A percentile compares a stretch with the other conserved stretches of the same genome.
phyloP scores from a whole-genome alignment of 2,329 filamentous ascomycete genomes.

The Helicocarpus griseus region DNA sequence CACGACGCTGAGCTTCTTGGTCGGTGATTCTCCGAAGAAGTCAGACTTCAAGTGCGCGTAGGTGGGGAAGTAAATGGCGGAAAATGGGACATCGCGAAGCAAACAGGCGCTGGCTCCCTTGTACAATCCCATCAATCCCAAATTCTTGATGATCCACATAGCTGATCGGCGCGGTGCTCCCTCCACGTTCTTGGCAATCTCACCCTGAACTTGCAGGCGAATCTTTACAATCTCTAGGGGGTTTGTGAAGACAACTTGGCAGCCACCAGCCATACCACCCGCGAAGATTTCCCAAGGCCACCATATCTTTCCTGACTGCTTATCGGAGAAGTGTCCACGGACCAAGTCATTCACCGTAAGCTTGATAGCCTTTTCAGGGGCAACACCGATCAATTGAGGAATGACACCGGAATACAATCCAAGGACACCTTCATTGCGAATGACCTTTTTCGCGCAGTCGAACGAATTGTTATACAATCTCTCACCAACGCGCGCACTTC shows the following conservation, averaged over 20 bases:
- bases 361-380: constrained; percentile 99
- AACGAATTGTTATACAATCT: constrained; percentile 93
- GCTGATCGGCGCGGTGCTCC: constrained; percentile 79
- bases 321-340: constrained; percentile 62
- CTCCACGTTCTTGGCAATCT: constrained; percentile 79
- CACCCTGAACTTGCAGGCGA: constrained; percentile 91
- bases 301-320: constrained; percentile 63
- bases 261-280: constrained; percentile 80
- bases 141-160: constrained; percentile 94
- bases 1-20: constrained; percentile 78
- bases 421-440: constrained; percentile 80
- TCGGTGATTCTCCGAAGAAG: constrained; percentile 78
- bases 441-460: constrained; percentile 87
- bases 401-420: constrained; percentile 92
- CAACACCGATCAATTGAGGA: constrained; percentile 91
- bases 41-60: constrained; percentile 93
- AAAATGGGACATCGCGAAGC: constrained; percentile 90
- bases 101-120: constrained; percentile 93
- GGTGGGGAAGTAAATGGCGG: constrained; percentile 95
- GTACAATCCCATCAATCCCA: constrained; percentile 90
- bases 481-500: constrained; percentile 70
- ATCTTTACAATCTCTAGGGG: constrained; percentile 99
- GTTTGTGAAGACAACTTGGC: constrained; percentile 98
- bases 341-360: constrained; percentile 95
- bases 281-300: constrained; percentile 67